Evolutionary conservation across 192 early-diverging fungal species (phyloP), one percentile per base, ranked within the genome.

Genomic region (Neocallimastix lanati): DNA sequence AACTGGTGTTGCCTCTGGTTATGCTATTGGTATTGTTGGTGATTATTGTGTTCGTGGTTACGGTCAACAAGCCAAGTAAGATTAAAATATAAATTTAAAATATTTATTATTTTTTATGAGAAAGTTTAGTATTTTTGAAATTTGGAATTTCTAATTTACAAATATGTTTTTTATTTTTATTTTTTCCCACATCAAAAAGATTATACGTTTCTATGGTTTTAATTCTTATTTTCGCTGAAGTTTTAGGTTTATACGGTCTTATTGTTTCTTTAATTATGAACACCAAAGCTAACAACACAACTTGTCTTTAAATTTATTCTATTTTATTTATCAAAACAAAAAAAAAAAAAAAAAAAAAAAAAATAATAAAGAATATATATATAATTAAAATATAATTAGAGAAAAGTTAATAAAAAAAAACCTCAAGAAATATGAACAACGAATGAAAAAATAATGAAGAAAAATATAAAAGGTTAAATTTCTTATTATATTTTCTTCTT

Each of bases 191-290:
- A n/a, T n/a, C n/a, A n/a, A n/a, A n/a, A n/a, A n/a, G n/a, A n/a
- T n/a, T n/a, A n/a, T n/a, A n/a, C n/a, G n/a, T n/a, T n/a, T n/a
- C n/a, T n/a, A n/a, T n/a, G n/a, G n/a, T n/a, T n/a, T n/a, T n/a
- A n/a, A n/a, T n/a, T n/a, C n/a, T 98, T 29, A 94, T 99, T 84
- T 98, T 99, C 96, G 93, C 95, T 80, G 96, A 96, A 91, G 98
- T 99, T 84, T 91, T 99, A 85, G 96, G 93, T 33, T 94, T 99
- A 76, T 99, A 99, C 88, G 98, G 98, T 78, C 90, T 99, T 28
- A 96, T 99, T 13, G 94, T 98, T 35, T 88, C 95, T 76, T 81
- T 28, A 37, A 79, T 77, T 76, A 81, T 81, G 76, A 83, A 79
- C 83, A 80, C 79, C 6, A 67, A 67, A 7, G 9, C 50, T 67